Evolutionary conservation across 2,329 filamentous ascomycete species (phyloP), one percentile per base, ranked within the genome.

Genomic region (Penicillium sp.): DNA sequence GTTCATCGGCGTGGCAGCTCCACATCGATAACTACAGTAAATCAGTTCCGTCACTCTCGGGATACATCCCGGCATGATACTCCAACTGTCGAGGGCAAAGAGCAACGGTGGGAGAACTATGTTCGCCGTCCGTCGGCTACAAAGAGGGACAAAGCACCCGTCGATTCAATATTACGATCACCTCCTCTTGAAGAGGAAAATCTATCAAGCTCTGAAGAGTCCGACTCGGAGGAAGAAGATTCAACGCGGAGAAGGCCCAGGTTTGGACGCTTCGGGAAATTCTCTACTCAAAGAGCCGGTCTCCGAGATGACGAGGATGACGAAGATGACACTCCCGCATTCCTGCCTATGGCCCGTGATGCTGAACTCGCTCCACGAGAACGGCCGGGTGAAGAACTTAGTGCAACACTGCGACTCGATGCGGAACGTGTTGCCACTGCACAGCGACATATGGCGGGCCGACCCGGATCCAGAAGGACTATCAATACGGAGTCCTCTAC

Each of bases 281-380:
- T 67, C 37, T 72, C 69, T 3, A 65, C 55, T 3, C 67, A 69
- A 44, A 62, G 60, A 20, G 55, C 60, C 1, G 54, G 64, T 31
- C 44, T 66, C 10, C 49, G 60, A 18, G 65, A 69, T 22, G 65
- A 69, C 3, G 69, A 70, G 16, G 65, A 73, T 13, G 70, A 73
- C 20, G 72, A 72, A 10, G 72, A 74, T 28, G 72, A 74, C 16
- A 63, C 71, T 0, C 72, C 72, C 0, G 70, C 73, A 2, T 76
- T 76, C 46, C 61, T 75, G 1, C 72, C 73, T 1, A 57, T 74
- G 16, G 55, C 60, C 4, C 58, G 61, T 2, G 59, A 61, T 3
- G 39, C 46, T 2, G 54, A 49, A 13, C 47, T 50, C 9, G 16
- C 49, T 9, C 46, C 55, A 2, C 54, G 50, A 13, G 60, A 63